Base-by-base conservation (phyloP, 176 grass and related monocot species). In the Aegilops sharonensis region DNA sequence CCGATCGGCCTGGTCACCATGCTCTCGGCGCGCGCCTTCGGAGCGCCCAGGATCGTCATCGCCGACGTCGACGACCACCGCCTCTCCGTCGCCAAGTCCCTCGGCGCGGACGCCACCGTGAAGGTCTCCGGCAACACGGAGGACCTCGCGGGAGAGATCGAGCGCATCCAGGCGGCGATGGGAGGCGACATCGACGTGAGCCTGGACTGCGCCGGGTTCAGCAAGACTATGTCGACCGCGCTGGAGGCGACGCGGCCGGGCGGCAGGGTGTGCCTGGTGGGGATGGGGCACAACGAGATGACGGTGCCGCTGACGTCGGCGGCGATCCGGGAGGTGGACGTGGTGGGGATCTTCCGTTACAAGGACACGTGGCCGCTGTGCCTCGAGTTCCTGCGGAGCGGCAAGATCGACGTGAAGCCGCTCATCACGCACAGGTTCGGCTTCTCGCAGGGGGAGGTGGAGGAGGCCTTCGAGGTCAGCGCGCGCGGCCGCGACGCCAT, bases 281-380 rank as follows among this genome's bases (percentile, higher is more conserved):
- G 95, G 17, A 91, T 98, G 93, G 95, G 95, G 17, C 95, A 98
- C 52, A 91, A 98, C 78, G 91, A 98, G 86, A 88, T 98, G 95
- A 95, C 95, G 14, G 91, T 95, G 69, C 95, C 95, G 82, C 88
- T 98, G 34, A 95, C 93, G 37, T 42, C 95, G 37, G 95, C 95
- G 35, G 93, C 93, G 31, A 65, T 72, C 24, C 11, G 84, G 81
- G 95, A 98, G 88, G 95, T 98, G 68, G 93, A 98, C 87, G 85
- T 98, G 42, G 90, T 98, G 36, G 95, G 95, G 0, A 71, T 95
- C 11, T 98, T 98, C 78, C 14, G 93, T 61, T 98, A 98, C 91
- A 98, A 95, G 87, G 95, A 98, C 42, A 98, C 95, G 6, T 98
- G 95, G 95, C 91, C 95, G 64, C 72, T 94, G 4, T 95, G 95